A percentile compares a stretch with the other conserved stretches of the same genome.
Conservation (phyloP, 768 basidiomycete genomes). For the Amanita inopinata region DNA sequence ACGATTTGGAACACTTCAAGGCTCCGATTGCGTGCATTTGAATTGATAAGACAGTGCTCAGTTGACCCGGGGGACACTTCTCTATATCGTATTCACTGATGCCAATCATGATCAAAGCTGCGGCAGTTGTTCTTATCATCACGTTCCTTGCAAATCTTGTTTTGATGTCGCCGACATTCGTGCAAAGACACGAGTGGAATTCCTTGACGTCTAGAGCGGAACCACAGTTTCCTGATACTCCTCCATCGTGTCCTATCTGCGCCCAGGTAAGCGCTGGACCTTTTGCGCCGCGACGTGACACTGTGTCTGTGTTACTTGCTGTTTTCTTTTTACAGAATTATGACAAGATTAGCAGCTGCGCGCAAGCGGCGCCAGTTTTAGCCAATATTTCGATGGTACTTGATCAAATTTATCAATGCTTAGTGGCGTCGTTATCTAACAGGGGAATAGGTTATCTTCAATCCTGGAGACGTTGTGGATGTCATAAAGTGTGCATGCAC, state of each 20-base stretch:
- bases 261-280: slow-evolving; percentile 25
- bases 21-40: no score
- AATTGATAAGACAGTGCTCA: no score
- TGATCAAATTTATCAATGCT: neutral
- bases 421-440: neutral
- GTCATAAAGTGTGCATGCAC: slow-evolving; percentile 57
- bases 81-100: no score
- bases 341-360: slow-evolving; percentile 43
- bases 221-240: slow-evolving; percentile 40
- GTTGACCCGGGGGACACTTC: no score
- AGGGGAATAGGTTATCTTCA: slow-evolving; percentile 42
- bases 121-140: neutral
- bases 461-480: slow-evolving; percentile 52
- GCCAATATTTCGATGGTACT: slow-evolving; percentile 46
- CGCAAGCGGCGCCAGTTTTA: slow-evolving; percentile 45
- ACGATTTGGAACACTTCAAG: no score
- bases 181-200: neutral
- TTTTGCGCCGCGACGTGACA: neutral
- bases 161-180: neutral
- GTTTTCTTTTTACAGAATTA: slow-evolving; percentile 29
- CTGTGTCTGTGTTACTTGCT: neutral
- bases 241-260: slow-evolving; percentile 53
- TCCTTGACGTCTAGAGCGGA: neutral
- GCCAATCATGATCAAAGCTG: no score
- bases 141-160: neutral